A percentile compares a stretch with the other conserved stretches of the same genome.
These are phyloP conservation scores for Sisymbrium irio DNA, from an alignment of 345 rosid species.

Conservation along the genomic window DNA sequence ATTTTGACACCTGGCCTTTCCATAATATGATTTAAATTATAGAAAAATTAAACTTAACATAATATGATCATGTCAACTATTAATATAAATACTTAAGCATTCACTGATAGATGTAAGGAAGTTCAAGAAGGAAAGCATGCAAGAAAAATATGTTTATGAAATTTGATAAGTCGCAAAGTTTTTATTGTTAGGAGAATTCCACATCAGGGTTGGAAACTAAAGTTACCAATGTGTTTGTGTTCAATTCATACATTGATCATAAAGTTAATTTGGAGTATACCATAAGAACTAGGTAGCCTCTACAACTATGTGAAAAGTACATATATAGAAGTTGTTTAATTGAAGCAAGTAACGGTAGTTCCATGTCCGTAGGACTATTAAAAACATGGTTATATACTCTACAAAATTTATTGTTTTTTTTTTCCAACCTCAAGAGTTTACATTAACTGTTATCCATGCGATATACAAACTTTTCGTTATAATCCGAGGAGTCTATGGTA, in stretches of 20 bases:
- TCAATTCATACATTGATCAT: neutral
- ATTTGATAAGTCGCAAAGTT: neutral
- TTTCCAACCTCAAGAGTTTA: neutral
- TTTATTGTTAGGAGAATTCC: neutral
- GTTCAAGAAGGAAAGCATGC: neutral
- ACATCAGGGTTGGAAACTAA: neutral
- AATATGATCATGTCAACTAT: neutral
- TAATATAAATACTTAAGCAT: neutral
- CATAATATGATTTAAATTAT: neutral
- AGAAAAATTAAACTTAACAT: neutral
- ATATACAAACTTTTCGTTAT: neutral
- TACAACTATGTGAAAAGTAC: neutral
- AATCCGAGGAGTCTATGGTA: neutral
- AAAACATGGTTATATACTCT: too few relatives aligned
- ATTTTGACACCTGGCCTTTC: neutral
- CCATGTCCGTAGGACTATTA: neutral
- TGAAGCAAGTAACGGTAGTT: neutral
- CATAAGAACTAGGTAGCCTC: neutral
- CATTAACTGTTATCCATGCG: neutral
- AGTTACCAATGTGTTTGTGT: neutral
- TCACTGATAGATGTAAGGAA: neutral
- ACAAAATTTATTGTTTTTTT: too few relatives aligned
- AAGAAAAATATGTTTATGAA: neutral
- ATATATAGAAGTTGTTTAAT: neutral
- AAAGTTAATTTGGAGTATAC: neutral